Evolutionary conservation across 2,329 filamentous ascomycete species (phyloP).

Genomic region (Cadophora sp.): DNA sequence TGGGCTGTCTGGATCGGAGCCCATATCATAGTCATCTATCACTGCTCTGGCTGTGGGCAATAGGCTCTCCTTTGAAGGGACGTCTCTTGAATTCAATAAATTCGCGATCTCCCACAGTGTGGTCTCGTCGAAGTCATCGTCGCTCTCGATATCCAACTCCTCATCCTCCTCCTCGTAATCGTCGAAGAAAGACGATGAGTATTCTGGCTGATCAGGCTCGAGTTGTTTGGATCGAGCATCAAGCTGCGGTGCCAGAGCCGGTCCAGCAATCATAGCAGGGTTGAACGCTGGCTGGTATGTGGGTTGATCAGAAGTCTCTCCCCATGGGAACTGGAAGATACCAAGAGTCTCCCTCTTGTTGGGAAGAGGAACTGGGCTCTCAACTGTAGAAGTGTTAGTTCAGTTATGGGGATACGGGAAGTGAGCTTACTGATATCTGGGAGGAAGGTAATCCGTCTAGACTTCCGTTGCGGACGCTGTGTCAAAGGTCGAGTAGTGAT

Average conservation of each 20-base stretch:
- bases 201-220: slow-evolving; percentile 36
- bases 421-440: slow-evolving; percentile 59
- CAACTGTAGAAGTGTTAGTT: slow-evolving; percentile 48
- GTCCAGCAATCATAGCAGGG: slow-evolving; percentile 30
- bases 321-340: slow-evolving; percentile 72
- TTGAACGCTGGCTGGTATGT: slow-evolving; percentile 50
- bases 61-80: slow-evolving; percentile 60
- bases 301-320: slow-evolving; percentile 65
- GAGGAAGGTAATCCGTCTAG: slow-evolving; percentile 62
- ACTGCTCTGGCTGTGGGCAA: slow-evolving; percentile 45
- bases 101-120: slow-evolving; percentile 70
- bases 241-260: slow-evolving; percentile 36
- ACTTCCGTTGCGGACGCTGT: slow-evolving; percentile 60
- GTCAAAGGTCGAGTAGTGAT: slow-evolving; percentile 53
- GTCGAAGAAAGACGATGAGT: slow-evolving; percentile 61
- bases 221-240: slow-evolving; percentile 40
- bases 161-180: slow-evolving; percentile 60
- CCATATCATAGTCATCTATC: slow-evolving; percentile 37
- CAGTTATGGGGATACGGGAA: neutral
- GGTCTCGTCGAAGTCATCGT: slow-evolving; percentile 60
- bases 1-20: slow-evolving; percentile 32
- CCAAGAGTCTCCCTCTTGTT: slow-evolving; percentile 65
- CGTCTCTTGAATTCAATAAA: slow-evolving; percentile 58
- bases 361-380: slow-evolving; percentile 65
- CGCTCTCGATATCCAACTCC: slow-evolving; percentile 41